Evolutionary conservation across 2,329 filamentous ascomycete species (phyloP).

Genomic region (Colletotrichum sp.): DNA sequence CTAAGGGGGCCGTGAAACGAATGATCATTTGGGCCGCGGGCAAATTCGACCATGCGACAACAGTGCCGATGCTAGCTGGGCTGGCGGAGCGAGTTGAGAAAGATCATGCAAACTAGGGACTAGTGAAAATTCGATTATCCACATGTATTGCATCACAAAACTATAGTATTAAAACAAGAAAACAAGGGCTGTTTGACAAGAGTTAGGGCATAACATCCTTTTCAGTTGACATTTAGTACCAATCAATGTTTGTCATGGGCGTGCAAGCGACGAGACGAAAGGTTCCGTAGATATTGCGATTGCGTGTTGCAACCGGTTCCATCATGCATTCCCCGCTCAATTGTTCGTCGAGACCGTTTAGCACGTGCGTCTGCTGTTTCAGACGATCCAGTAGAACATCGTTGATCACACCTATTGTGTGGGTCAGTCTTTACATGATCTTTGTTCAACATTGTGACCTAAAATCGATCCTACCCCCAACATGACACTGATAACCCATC

Average conservation of each 20-base stretch:
- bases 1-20: background rate
- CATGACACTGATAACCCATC: background rate
- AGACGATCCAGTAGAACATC: background rate
- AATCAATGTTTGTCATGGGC: background rate
- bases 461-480: fast-evolving
- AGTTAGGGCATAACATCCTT: background rate
- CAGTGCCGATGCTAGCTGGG: background rate
- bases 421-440: fast-evolving
- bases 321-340: background rate
- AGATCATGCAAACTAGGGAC: background rate
- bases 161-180: background rate
- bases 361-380: background rate
- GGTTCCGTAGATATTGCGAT: background rate
- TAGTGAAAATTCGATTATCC: background rate
- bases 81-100: background rate
- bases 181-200: background rate
- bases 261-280: background rate
- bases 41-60: background rate
- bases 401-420: background rate
- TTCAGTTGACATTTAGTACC: background rate
- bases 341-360: background rate
- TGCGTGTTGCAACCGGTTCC: background rate
- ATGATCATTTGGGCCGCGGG: background rate
- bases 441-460: background rate
- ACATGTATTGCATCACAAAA: background rate